Evolutionary conservation across 1,139 yeast genomes (phyloP), one percentile per base, ranked within the genome.

Genomic region (Kodamaea alishanica): DNA sequence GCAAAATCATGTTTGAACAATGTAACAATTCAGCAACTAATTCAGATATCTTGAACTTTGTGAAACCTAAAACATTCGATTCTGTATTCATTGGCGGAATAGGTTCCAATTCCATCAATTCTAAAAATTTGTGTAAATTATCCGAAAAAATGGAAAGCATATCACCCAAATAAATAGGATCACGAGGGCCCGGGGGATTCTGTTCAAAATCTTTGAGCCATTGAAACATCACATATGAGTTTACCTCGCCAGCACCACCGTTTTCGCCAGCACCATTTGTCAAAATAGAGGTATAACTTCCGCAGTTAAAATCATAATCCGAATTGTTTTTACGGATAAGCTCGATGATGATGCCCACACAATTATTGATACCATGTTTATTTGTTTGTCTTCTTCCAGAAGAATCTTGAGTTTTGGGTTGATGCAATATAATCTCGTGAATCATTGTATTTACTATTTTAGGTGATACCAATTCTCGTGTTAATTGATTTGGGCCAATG

Each of bases 161-260:
- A 22, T 68, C 73, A 1, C 77, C 77, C 39, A 72, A 54, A 42
- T 63, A 70, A 3, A 72, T 63, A 1, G 76, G 76, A 45, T 72
- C 76, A 36, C 75, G 52, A 4, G 67, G 60, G 3, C 74, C 70
- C 0, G 77, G 77, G 1, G 75, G 74, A 40, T 72, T 71, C 43
- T 68, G 73, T 30, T 71, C 76, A 48, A 71, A 69, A 47, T 71
- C 76, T 43, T 65, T 68, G 12, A 71, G 56, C 75, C 75, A 71
- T 39, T 69, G 72, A 42, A 61, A 68, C 75, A 71, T 69, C 5
- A 68, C 69, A 39, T 56, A 63, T 2, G 72, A 60, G 46, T 66
- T 71, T 15, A 70, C 58, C 47, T 71, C 76, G 6, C 69, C 63
- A 1, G 65, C 54, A 12, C 63, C 63, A 12, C 33, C 32, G 15